Percentiles rank a stretch among this genome's conserved stretches.
Conservation (phyloP, 108 stramenopile genomes). For the Ochromonas danica region DNA sequence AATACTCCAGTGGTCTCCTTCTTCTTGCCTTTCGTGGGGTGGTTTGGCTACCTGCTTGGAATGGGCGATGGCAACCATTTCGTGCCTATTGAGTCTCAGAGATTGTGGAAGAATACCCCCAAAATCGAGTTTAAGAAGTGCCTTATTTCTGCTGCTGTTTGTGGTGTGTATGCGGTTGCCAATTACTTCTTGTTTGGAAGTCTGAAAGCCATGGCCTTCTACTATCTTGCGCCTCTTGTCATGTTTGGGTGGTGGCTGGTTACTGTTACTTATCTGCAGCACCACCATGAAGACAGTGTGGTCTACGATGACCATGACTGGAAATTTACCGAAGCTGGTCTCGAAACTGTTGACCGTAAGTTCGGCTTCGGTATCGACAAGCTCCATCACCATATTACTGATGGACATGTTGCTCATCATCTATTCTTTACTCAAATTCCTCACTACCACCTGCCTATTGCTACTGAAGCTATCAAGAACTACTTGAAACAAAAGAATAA, state of each 20-base stretch:
- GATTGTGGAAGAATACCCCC: constrained; percentile 68
- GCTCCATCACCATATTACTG: constrained; percentile 82
- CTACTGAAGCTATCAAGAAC: not conserved
- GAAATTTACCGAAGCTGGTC: constrained; percentile 69
- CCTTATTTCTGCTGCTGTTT: constrained; percentile 54
- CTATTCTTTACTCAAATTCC: constrained; percentile 83
- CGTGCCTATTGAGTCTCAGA: constrained; percentile 37
- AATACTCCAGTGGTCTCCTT: not conserved
- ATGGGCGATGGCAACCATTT: constrained; percentile 48
- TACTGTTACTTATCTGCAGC: constrained; percentile 88
- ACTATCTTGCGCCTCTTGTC: constrained; percentile 68
- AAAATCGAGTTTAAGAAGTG: constrained; percentile 57
- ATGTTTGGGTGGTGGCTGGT: constrained; percentile 81
- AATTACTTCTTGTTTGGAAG: constrained; percentile 38
- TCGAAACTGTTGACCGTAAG: constrained; percentile 80
- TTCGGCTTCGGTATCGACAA: constrained; percentile 77
- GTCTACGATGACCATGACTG: constrained; percentile 75
- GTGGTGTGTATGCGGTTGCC: constrained; percentile 55
- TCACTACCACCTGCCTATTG: constrained; percentile 67
- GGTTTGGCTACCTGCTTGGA: constrained; percentile 45
- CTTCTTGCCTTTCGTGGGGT: constrained; percentile 31
- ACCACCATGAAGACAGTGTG: constrained; percentile 76
- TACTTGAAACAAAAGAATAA: not conserved
- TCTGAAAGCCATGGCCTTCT: constrained; percentile 61
- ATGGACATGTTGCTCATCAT: constrained; percentile 85